Evolutionary conservation across 1,284 basidiomycete species (phyloP), one percentile per base, ranked within the genome.

Genomic region (Papiliotrema terrestris): DNA sequence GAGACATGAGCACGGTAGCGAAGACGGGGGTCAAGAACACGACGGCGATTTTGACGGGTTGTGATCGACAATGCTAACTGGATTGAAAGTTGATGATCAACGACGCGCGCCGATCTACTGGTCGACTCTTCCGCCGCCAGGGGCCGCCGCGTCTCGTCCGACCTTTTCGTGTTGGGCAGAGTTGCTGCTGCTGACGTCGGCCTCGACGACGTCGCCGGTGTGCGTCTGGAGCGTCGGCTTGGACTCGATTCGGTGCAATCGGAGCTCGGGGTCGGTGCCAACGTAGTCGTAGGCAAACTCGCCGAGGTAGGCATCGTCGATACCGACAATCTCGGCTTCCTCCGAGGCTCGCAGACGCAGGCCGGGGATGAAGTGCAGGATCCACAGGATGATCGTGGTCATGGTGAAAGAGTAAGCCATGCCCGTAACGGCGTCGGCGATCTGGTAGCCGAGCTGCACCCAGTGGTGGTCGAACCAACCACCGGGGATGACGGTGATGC

Each of bases 271-370:
- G 63, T 89, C 87, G 57, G 89, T 61, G 25, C 69, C 73, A 45
- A 75, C 71, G 65, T 90, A 92, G 78, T 93, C 89, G 73, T 92
- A 91, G n/a, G 88, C 88, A 65, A 86, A 91, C 78, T 97, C 94
- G 67, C 94, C 94, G 81, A 96, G 87, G 79, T 94, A 89, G 14
- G 86, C 84, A 69, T 96, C 91, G 74, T 98, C 95, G 60, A 96
- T 86, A 60, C 95, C 95, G 56, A 97, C 79, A 58, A 93, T 87
- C 80, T 98, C 94, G 32, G 85, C 84, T 62, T 92, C 88, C 65
- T 95, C 92, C 32, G 80, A 78, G 19, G 83, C 82, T 56, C 92
- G 86, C 46, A 98, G 83, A 52, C 87, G 82, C 58, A 91, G 81
- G 60, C 85, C 86, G 2, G 95, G 95, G 67, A 96, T 89, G 77